Base-by-base conservation (phyloP, 2,329 filamentous ascomycete genomes). In the Hymenoscyphus fructigenus region DNA sequence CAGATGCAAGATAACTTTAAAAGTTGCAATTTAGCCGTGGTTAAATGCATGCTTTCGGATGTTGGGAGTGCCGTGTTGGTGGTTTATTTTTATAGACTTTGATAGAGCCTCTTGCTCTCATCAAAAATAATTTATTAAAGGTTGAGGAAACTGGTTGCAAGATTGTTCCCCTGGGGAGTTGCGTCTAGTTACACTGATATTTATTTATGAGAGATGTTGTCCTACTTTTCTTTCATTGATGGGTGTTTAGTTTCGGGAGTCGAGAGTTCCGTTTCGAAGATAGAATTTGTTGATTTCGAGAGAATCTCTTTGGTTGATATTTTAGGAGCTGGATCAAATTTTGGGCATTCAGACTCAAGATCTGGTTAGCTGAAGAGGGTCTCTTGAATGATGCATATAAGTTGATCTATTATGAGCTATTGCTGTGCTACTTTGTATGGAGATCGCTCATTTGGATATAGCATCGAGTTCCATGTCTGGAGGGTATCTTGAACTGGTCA, bases 1-100 rank as follows among this genome's bases (percentile, higher is more conserved):
- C 47, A 23, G 23, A 53, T 26, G 47, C 47, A 53, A 53, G 47
- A 53, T 53, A 53, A 53, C 47, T 53, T 23, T 53, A 53, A 26
- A 26, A 23, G 20, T 26, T 26, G 9, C 15, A 53, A 20, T 50
- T 36, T 50, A 20, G n/a, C 44, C 20, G 44, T 20, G 44, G 44
- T 6, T 20, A 50, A 50, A 20, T 50, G 44, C 12, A n/a, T 50
- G 5, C n/a, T 50, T 23, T 53, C 47, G 47, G 20, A 23, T 53
- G 20, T 53, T 26, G 47, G 3, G 20, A 3, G 9, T 53, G 47
- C 47, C 47, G 47, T 23, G n/a, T 47, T n/a, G n/a, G 15, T n/a
- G 17, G 17, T 47, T 47, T 53, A 23, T 28, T 53, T 53, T 53
- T 53, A 53, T 53, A 53, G 20, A 53, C 4, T 26, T 53, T 53